A percentile compares a stretch with the other conserved stretches of the same genome.
Conservation (phyloP, 306 rosid species). For the Fagus sylvatica region DNA sequence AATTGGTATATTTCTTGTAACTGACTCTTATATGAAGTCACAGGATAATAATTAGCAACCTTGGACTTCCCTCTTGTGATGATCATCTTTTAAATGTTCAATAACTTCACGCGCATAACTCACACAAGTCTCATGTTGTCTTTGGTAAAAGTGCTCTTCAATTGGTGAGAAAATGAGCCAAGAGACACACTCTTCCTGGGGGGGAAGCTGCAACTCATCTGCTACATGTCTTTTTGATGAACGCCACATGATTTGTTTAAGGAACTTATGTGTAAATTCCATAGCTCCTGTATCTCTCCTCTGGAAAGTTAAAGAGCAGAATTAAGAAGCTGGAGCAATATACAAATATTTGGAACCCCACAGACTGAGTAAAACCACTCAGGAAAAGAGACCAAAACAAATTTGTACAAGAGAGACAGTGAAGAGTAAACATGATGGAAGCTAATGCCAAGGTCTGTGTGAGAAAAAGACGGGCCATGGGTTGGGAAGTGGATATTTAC, state of each 20-base stretch:
- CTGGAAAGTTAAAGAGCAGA: conserved; percentile 46
- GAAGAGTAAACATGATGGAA: not conserved
- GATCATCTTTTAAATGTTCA: conserved; percentile 71
- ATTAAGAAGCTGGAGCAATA: conserved; percentile 20
- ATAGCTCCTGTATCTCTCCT: conserved; percentile 72
- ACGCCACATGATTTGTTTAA: conserved; percentile 95
- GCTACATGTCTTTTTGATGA: conserved; percentile 78
- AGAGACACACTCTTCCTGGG: conserved; percentile 86
- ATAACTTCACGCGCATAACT: conserved; percentile 81
- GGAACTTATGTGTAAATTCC: conserved; percentile 73
- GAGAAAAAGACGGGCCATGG: not conserved
- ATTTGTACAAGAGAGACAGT: not conserved
- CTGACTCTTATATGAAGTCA: conserved; percentile 35
- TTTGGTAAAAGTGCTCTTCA: conserved; percentile 94
- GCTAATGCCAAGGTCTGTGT: not conserved
- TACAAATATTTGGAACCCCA: conserved; percentile 6
- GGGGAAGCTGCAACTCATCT: conserved; percentile 91
- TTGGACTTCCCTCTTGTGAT: conserved; percentile 59
- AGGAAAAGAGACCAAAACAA: not conserved
- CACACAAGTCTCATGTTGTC: conserved; percentile 94
- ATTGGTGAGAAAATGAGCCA: conserved; percentile 88
- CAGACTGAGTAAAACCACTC: not conserved
- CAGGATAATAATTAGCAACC: conserved; percentile 47
- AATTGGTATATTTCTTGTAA: conserved; percentile 16
- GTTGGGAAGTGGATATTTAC: not conserved